Percentiles rank a stretch among this genome's conserved stretches.
Conservation (phyloP, 2,329 filamentous ascomycete genomes). For the Alternaria infectoria region DNA sequence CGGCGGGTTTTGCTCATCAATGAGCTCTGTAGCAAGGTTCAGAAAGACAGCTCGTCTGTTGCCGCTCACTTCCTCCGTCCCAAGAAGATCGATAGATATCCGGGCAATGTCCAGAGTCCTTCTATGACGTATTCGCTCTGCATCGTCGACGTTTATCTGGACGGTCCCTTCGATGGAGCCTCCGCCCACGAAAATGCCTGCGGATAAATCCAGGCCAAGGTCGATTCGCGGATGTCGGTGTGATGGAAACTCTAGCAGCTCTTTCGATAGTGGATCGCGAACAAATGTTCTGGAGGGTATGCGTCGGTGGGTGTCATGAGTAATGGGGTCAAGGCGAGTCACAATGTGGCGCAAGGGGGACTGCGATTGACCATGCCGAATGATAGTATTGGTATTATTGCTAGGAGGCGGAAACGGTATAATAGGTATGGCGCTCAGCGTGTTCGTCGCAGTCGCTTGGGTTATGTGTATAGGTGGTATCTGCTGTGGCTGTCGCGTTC, state of each 20-base stretch:
- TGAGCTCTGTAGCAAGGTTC: slow-evolving; percentile 58
- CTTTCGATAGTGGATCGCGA: slow-evolving; percentile 53
- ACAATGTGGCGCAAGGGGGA: slow-evolving; percentile 58
- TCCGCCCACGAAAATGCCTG: slow-evolving; percentile 62
- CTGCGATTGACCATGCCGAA: slow-evolving; percentile 53
- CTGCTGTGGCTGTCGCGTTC: slow-evolving; percentile 23
- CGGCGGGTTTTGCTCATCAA: slow-evolving; percentile 58
- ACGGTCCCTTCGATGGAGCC: slow-evolving; percentile 60
- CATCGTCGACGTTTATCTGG: slow-evolving; percentile 56
- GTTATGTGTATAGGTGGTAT: slow-evolving; percentile 21
- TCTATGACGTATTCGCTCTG: slow-evolving; percentile 52
- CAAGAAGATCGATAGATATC: slow-evolving; percentile 59
- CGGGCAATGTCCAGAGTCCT: slow-evolving; percentile 55
- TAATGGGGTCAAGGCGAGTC: slow-evolving; percentile 50
- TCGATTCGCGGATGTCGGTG: slow-evolving; percentile 58
- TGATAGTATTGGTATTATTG: slow-evolving; percentile 46
- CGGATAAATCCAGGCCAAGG: slow-evolving; percentile 57
- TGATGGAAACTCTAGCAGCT: slow-evolving; percentile 58
- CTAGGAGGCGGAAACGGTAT: slow-evolving; percentile 34
- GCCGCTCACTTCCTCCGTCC: slow-evolving; percentile 58
- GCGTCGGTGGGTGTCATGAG: slow-evolving; percentile 51
- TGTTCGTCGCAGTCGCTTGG: slow-evolving; percentile 21
- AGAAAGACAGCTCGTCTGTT: slow-evolving; percentile 58
- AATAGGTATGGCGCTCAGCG: slow-evolving; percentile 10
- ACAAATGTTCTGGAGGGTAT: slow-evolving; percentile 58